These are phyloP conservation scores for Dactylellina cionopaga DNA, from an alignment of 2,329 filamentous ascomycete species.

Conservation along the genomic window DNA sequence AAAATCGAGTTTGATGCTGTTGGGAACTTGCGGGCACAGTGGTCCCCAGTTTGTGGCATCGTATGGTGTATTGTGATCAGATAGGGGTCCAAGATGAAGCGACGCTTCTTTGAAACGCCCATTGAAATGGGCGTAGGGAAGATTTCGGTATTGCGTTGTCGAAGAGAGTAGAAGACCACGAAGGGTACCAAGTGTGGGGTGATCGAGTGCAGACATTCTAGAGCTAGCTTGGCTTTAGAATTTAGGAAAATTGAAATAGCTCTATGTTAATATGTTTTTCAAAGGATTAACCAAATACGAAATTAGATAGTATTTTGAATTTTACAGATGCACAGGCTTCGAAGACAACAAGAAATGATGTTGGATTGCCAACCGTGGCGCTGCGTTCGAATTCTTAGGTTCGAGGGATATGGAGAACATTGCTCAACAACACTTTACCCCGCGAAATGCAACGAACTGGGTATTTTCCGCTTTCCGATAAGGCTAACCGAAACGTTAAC, in stretches of 20 bases:
- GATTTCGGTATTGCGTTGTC: slow-evolving; percentile 59
- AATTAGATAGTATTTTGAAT: no score
- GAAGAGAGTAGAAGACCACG: not conserved
- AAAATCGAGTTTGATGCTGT: slow-evolving; percentile 53
- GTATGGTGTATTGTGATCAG: slow-evolving; percentile 50
- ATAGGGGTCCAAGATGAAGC: slow-evolving; percentile 37
- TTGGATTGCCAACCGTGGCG: no score
- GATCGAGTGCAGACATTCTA: slow-evolving; percentile 6
- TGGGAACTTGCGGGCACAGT: slow-evolving; percentile 60
- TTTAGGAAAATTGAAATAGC: no score
- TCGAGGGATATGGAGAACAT: no score
- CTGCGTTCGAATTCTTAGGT: no score
- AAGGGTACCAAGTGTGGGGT: slow-evolving; percentile 23
- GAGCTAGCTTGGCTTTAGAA: not conserved
- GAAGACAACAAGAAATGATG: no score
- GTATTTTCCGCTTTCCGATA: slow-evolving; percentile 39
- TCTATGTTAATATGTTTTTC: no score
- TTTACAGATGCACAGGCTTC: no score
- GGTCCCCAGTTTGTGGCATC: slow-evolving; percentile 60
- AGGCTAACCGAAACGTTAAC: slow-evolving; percentile 13
- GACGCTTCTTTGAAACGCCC: slow-evolving; percentile 59
- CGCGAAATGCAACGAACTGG: slow-evolving; percentile 42
- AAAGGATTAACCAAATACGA: no score
- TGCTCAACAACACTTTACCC: slow-evolving; percentile 20
- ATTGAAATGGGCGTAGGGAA: slow-evolving; percentile 60